A percentile compares a stretch with the other conserved stretches of the same genome.
These are phyloP conservation scores for Yarrowia deformans DNA, from an alignment of 805 yeast genomes.

Conservation along the genomic window DNA sequence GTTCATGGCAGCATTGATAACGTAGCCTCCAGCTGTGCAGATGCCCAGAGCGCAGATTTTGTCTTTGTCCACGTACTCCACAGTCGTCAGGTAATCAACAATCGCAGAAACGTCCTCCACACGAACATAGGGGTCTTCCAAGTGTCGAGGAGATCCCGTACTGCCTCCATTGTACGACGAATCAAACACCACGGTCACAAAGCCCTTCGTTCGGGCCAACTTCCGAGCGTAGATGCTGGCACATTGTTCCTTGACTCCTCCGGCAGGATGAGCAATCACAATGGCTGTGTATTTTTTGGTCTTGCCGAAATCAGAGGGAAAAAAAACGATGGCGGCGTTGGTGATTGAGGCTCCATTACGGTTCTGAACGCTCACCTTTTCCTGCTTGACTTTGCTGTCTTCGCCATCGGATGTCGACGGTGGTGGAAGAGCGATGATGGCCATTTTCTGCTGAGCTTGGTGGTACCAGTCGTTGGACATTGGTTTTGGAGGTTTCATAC, in stretches of 20 bases:
- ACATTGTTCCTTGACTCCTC: slow-evolving; percentile 42
- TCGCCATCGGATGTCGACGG: slow-evolving; percentile 13
- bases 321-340: slow-evolving; percentile 11
- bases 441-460: slow-evolving; percentile 13
- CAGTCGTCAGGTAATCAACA: slow-evolving; percentile 38
- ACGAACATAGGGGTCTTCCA: slow-evolving; percentile 41
- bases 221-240: slow-evolving; percentile 40
- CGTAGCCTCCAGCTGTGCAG: slow-evolving; percentile 42
- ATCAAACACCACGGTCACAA: slow-evolving; percentile 40
- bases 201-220: slow-evolving; percentile 38
- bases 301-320: slow-evolving; percentile 36
- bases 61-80: slow-evolving; percentile 32
- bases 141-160: slow-evolving; percentile 41
- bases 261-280: slow-evolving; percentile 40
- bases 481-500: not conserved
- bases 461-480: slow-evolving; percentile 26
- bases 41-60: slow-evolving; percentile 41
- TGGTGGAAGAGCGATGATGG: slow-evolving; percentile 9
- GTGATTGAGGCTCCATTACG: slow-evolving; percentile 5
- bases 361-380: not conserved
- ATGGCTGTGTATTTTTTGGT: slow-evolving; percentile 41
- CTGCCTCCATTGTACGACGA: slow-evolving; percentile 42
- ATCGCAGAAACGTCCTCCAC: slow-evolving; percentile 41
- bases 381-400: not conserved
- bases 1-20: slow-evolving; percentile 38